Evolutionary conservation across 176 grass and related monocot species (phyloP).

Genomic region (Aegilops umbellulata): DNA sequence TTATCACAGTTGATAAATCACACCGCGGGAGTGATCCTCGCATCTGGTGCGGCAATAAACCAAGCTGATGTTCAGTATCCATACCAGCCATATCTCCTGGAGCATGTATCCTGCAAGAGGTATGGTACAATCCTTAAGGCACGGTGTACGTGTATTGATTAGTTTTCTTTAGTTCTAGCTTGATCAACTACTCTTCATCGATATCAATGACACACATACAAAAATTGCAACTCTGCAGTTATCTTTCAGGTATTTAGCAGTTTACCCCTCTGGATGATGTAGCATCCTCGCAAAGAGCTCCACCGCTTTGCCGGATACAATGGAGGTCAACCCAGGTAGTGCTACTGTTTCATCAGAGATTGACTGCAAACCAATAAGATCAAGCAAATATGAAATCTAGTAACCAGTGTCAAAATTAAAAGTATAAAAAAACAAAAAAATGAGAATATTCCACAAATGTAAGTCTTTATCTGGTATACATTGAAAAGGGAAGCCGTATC

Average conservation of each 20-base stretch:
- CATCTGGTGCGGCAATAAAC: slow-evolving; percentile 89
- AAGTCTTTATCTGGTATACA: slow-evolving; percentile 37
- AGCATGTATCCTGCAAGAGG: slow-evolving; percentile 78
- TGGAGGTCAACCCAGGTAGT: slow-evolving; percentile 74
- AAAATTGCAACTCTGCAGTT: not conserved
- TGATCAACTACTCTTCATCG: slow-evolving; percentile 1
- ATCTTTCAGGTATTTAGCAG: slow-evolving; percentile 20
- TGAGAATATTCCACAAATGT: not conserved
- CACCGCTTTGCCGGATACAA: slow-evolving; percentile 79
- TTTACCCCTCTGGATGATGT: slow-evolving; percentile 84
- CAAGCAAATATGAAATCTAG: not conserved
- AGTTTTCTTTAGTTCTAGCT: not conserved
- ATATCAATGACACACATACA: not conserved
- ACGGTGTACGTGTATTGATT: not conserved
- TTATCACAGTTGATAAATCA: slow-evolving; percentile 51
- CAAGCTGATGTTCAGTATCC: slow-evolving; percentile 70
- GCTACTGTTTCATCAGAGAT: slow-evolving; percentile 48
- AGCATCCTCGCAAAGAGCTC: slow-evolving; percentile 87
- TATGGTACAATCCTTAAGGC: slow-evolving; percentile 14
- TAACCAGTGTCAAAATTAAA: not conserved
- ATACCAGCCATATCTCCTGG: slow-evolving; percentile 76
- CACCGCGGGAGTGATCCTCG: slow-evolving; percentile 64
- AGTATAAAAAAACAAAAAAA: not conserved
- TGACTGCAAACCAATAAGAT: slow-evolving; percentile 46
- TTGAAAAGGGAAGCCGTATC: slow-evolving; percentile 56